These are phyloP conservation scores for Aspergillus udagawae DNA, from an alignment of 2,329 filamentous ascomycete genomes.

Conservation along the genomic window DNA sequence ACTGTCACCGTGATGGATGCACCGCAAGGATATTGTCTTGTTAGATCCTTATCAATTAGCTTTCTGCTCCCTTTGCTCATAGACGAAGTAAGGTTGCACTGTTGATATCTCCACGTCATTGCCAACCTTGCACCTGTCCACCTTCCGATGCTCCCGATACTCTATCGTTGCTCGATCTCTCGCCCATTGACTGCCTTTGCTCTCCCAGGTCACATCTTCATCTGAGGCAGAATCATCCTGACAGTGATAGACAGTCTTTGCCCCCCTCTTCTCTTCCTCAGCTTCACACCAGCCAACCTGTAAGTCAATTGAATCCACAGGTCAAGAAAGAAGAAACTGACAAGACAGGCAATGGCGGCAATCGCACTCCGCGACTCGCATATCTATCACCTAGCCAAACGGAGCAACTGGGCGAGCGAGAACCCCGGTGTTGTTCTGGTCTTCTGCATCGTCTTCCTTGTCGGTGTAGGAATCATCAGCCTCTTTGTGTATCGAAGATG, in stretches of 20 bases:
- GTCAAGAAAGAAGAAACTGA: not conserved
- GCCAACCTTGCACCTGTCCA: constrained; percentile 1
- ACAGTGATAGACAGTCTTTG: not conserved
- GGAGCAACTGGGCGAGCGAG: constrained; percentile 51
- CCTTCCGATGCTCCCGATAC: not conserved
- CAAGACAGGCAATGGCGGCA: constrained; percentile 21
- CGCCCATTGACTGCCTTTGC: not conserved
- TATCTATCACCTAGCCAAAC: constrained; percentile 33
- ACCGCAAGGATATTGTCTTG: too few species aligned
- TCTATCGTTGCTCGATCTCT: not conserved
- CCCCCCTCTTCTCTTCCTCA: not conserved
- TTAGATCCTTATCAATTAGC: not conserved
- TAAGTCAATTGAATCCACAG: not conserved
- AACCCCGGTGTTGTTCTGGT: constrained; percentile 61
- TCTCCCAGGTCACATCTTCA: not conserved
- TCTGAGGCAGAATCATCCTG: not conserved
- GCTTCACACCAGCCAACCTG: not conserved
- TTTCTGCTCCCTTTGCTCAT: not conserved
- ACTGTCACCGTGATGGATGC: not conserved
- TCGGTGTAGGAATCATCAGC: constrained; percentile 47
- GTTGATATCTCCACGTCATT: constrained; percentile 14
- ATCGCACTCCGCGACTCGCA: constrained; percentile 22
- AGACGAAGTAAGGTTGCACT: constrained; percentile 6
- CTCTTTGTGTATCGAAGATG: constrained; percentile 50
- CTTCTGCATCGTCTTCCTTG: constrained; percentile 57